These are phyloP conservation scores for Beauveria rudraprayagi DNA, from an alignment of 2,329 filamentous ascomycete genomes.

Conservation along the genomic window DNA sequence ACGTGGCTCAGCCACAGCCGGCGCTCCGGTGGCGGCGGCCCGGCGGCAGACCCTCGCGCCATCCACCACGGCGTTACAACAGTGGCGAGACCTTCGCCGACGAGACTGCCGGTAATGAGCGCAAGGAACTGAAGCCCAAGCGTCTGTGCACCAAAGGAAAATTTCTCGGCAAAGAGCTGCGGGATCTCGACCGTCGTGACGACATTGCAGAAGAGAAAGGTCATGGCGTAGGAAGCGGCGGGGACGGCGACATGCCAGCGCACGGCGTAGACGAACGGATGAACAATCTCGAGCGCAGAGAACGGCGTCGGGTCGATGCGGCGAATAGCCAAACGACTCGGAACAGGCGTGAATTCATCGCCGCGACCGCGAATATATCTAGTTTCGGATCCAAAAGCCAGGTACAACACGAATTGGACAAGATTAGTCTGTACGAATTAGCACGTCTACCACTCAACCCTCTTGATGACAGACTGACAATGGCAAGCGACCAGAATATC, in stretches of 20 bases:
- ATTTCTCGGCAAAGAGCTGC: constrained; percentile 6
- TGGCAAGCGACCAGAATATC: constrained; percentile 5
- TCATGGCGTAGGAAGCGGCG: background rate
- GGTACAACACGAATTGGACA: background rate
- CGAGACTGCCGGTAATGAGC: constrained; percentile 2
- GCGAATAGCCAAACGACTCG: background rate
- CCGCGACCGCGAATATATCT: background rate
- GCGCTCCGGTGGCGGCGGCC: background rate
- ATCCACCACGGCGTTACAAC: background rate
- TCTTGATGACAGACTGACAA: background rate
- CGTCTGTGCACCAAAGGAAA: background rate
- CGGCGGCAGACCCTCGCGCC: background rate
- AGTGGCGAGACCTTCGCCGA: background rate
- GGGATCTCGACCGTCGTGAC: constrained; percentile 6
- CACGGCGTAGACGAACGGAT: constrained; percentile 1
- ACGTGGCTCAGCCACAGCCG: constrained; percentile 1
- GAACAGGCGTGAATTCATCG: background rate
- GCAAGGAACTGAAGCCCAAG: constrained; percentile 6
- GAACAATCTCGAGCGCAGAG: background rate
- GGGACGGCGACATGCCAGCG: background rate
- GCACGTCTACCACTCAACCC: background rate
- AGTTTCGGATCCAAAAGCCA: background rate
- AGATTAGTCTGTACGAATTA: background rate
- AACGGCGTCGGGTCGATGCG: constrained; percentile 5
- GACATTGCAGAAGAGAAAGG: constrained; percentile 3